Base-by-base conservation (phyloP, 108 stramenopile species). In the Discostella pseudostelligera region DNA sequence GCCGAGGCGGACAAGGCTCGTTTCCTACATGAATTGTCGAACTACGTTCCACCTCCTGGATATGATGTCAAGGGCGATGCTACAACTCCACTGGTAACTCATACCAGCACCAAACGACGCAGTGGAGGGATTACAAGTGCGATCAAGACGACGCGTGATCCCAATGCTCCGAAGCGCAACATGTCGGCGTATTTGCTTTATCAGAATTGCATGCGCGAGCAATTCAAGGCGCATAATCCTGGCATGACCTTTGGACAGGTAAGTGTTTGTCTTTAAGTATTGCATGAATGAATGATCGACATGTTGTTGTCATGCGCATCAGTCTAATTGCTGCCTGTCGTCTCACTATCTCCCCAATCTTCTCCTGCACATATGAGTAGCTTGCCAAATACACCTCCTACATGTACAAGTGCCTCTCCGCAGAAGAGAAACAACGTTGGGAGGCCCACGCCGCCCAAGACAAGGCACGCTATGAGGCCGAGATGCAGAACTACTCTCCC, bases 111-210 rank as follows among this genome's bases (percentile, higher is more conserved):
- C 3, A 56, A 44, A 32, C 16, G 42, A 20, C 51, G 50, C 49
- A 72, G 78, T 24, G 83, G 81, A 10, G 69, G 76, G 12, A 79
- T 71, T 57, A 70, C 79, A n/a, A 37, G 29, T 45, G 66, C 26
- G 13, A 44, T 32, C 37, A 86, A 79, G 62, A 84, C 76, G 9
- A 68, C 76, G 55, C 85, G 83, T 65, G 93, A 95, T 62, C 71
- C 80, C 16, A 87, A 89, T 61, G 96, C 96, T n/a, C 96, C 96
- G 39, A 95, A 94, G 81, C 78, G 91, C 4, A 91, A 90, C 68
- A 83, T 93, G 85, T 79, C 81, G 45, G 89, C 94, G 17, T 96
- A 93, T 76, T 73, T 95, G 67, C 67, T 90, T 21, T 95, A 90
- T 59, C 85, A 89, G 37, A 90, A 96, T 50, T 89, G 90, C 60